A percentile compares a stretch with the other conserved stretches of the same genome.
These are phyloP conservation scores for Hemerocallis citrina DNA, from an alignment of 106 monocot genomes.

Conservation along the genomic window DNA sequence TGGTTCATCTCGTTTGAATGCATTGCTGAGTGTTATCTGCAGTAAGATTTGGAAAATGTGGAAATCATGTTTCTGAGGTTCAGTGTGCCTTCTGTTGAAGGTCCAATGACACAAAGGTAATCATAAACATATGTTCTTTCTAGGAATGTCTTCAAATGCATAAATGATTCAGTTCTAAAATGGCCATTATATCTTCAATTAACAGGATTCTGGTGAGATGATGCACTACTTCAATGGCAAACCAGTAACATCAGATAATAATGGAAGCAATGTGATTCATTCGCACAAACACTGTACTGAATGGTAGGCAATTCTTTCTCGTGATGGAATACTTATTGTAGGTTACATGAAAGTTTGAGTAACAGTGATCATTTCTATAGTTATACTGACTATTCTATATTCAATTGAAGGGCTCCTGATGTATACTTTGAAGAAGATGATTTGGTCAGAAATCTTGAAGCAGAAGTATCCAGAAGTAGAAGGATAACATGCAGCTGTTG, in stretches of 20 bases:
- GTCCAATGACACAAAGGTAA: conserved; percentile 55
- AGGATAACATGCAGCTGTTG: conserved; percentile 85
- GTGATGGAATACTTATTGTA: background rate
- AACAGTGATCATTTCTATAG: background rate
- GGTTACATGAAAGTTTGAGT: background rate
- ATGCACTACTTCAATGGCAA: conserved; percentile 77
- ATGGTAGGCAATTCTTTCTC: conserved; percentile 39
- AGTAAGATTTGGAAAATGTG: too few relatives aligned
- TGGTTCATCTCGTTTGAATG: too few relatives aligned
- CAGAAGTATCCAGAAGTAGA: conserved; percentile 80
- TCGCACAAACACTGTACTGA: conserved; percentile 84
- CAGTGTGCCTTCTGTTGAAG: conserved; percentile 87
- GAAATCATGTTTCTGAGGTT: conserved; percentile 15
- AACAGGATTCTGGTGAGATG: conserved; percentile 88
- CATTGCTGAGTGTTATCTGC: too few relatives aligned
- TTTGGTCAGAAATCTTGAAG: conserved; percentile 49
- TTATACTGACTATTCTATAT: background rate
- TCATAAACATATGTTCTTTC: background rate
- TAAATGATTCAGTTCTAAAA: too few relatives aligned
- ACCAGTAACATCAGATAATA: conserved; percentile 53
- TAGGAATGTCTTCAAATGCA: too few relatives aligned
- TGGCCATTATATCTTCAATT: conserved; percentile 3
- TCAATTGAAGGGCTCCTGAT: conserved; percentile 79
- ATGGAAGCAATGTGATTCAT: conserved; percentile 53
- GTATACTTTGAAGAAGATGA: conserved; percentile 92